phyloP scores from a whole-genome alignment of 164 flowering plant genomes.

The Platanus orientalis region DNA sequence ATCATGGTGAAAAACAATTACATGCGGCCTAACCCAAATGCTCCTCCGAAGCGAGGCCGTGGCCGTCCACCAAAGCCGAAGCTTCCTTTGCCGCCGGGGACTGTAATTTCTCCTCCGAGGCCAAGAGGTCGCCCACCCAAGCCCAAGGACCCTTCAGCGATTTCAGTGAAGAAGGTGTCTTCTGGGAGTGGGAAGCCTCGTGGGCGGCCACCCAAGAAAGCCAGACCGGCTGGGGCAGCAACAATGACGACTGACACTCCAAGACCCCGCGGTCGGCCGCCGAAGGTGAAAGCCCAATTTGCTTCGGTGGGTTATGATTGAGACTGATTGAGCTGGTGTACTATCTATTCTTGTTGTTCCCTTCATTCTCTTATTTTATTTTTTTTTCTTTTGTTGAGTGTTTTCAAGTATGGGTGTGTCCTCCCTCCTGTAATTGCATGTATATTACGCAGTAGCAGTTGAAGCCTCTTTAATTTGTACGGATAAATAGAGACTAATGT shows the following conservation, averaged over 20 bases:
- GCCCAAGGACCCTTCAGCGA: conserved; percentile 31
- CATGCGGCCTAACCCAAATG: conserved; percentile 63
- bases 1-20: conserved; percentile 63
- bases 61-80: conserved; percentile 91
- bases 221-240: conserved; percentile 7
- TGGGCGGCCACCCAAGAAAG: conserved; percentile 64
- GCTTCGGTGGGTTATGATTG: conserved; percentile 32
- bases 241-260: conserved; percentile 14
- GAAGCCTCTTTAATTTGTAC: too few species aligned
- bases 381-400: neutral
- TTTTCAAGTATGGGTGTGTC: conserved; percentile 4
- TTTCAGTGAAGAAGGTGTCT: conserved; percentile 16
- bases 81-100: conserved; percentile 26
- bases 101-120: too few species aligned
- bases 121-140: conserved; percentile 32
- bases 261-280: conserved; percentile 61
- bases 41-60: conserved; percentile 75
- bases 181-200: conserved; percentile 34
- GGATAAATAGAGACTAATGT: too few species aligned
- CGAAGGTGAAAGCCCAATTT: conserved; percentile 51
- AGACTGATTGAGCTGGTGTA: neutral
- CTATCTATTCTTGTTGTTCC: neutral
- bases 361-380: neutral
- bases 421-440: conserved; percentile 41
- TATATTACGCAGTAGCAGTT: conserved; percentile 26